Conservation (phyloP, 805 yeast species). For the Sugiyamaella lignohabitans region DNA sequence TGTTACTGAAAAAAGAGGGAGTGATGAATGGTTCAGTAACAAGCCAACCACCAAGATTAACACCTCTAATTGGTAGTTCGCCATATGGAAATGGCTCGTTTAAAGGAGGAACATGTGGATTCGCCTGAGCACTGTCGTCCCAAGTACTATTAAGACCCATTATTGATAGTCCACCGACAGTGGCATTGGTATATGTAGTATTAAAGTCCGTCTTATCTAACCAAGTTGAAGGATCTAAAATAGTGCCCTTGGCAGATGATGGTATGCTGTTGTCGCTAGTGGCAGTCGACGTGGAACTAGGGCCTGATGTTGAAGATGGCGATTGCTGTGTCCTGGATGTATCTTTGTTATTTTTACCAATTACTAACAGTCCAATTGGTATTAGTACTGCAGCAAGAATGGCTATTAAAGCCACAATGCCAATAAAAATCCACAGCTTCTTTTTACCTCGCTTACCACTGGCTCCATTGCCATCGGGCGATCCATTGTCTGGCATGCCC, state of each 20-base stretch:
- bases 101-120: conserved; percentile 27
- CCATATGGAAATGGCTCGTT: conserved; percentile 25
- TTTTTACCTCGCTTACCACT: not conserved
- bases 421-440: conserved; percentile 6
- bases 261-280: conserved; percentile 17
- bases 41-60: conserved; percentile 84
- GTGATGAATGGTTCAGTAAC: conserved; percentile 80
- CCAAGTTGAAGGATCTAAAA: conserved; percentile 31
- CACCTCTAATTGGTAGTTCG: conserved; percentile 47
- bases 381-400: conserved; percentile 26
- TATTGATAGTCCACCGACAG: conserved; percentile 31
- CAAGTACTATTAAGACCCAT: conserved; percentile 33
- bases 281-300: conserved; percentile 6
- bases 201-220: conserved; percentile 30
- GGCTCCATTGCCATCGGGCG: not conserved
- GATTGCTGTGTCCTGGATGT: too few species aligned
- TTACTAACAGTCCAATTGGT: conserved; percentile 27
- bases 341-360: conserved; percentile 13
- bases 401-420: conserved; percentile 13
- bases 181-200: conserved; percentile 30
- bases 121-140: conserved; percentile 27
- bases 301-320: conserved; percentile 4
- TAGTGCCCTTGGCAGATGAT: conserved; percentile 22
- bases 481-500: too few species aligned
- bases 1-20: conserved; percentile 57